Evolutionary conservation across 768 basidiomycete genomes (phyloP), one percentile per base, ranked within the genome.

Genomic region (Erythrobasidium yunnanense): DNA sequence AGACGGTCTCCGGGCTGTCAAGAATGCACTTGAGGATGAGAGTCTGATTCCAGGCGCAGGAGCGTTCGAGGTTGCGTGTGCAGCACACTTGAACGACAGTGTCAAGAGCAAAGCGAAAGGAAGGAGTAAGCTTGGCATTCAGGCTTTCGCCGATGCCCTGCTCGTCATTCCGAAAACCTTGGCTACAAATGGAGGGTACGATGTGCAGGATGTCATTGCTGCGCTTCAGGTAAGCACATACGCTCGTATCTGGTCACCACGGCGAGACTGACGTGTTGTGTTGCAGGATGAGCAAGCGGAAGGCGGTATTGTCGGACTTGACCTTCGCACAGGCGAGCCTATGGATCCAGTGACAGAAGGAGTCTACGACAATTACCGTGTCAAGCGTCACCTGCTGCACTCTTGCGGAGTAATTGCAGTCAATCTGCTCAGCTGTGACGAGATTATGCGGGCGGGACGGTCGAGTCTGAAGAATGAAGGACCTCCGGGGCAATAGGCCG

Each of bases 311-410:
- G 92, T 93, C 69, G 95, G 95, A 17, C 76, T 99, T 68, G 89
- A 97, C 77, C 79, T 99, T 35, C 80, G 90, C 75, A 87, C 90
- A 18, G 95, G 95, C 55, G 90, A 95, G 76, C 91, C 93, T 1
- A 87, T 93, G 74, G 93, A 99, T 74, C 95, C 95, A 22, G 88
- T 88, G 8, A 85, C 89, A 4, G 87, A 91, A 74, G 95, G 95
- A 35, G 85, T 99, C 27, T 99, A 92, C 92, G 95, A 99, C 76
- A 97, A 96, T 78, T 97, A 95, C 75, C 81, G 95, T 70, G 95
- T 99, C 68, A 99, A 99, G 81, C 81, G 93, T 68, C 95, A 99
- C 75, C 95, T 99, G 90, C 78, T 99, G 50, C 92, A 96, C 75
- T 93, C 90, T 73, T 89, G 88, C 33, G 75, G 78, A 25, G 78